Evolutionary conservation across 2,329 filamentous ascomycete genomes (phyloP), one percentile per base, ranked within the genome.

Genomic region (Fusarium algeriense): DNA sequence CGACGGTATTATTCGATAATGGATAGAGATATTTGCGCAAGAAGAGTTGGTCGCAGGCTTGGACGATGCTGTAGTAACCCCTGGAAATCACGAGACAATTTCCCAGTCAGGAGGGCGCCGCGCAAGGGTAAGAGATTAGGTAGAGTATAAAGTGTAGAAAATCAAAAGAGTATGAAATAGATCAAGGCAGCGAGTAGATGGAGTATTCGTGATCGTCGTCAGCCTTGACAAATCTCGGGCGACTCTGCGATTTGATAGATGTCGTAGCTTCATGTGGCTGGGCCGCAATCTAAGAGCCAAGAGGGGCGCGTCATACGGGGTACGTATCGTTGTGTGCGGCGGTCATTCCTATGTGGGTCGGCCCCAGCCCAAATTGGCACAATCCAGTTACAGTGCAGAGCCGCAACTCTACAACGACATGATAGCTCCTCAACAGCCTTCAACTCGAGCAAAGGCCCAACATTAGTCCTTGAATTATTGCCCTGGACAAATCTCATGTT

Each of bases 41-140:
- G 43, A 35, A 58, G 44, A 54, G 38, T 64, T 46, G 40, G 49
- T 71, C 35, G 40, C 35, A 53, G 68, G 49, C 59, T 73, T 57
- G 45, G 34, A 60, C 38, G 28, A 43, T 65, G 35, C 20, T 44
- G 30, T 46, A 60, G 57, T 41, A 60, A 55, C 73, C 73, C 73
- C 73, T 75, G 73, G 73, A 70, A 61, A 74, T 76, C 67, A 75
- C 73, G 73, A 72, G 73, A 75, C 64, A 59, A 73, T 67, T 73
- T 65, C 58, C 70, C 70, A 41, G 73, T 67, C 50, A 62, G 65
- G 73, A 64, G 60, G 63, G 59, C 69, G 55, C 69, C 55, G 64
- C 64, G 67, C 67, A 70, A 71, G 60, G 60, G 53, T 45, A 64
- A 50, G 15, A 50, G 41, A 56, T 34, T 57, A 60, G 45, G 57